A percentile compares a stretch with the other conserved stretches of the same genome.
Evolutionary conservation across 768 basidiomycete genomes (phyloP).

Genomic region (Solioccasus polychromus): DNA sequence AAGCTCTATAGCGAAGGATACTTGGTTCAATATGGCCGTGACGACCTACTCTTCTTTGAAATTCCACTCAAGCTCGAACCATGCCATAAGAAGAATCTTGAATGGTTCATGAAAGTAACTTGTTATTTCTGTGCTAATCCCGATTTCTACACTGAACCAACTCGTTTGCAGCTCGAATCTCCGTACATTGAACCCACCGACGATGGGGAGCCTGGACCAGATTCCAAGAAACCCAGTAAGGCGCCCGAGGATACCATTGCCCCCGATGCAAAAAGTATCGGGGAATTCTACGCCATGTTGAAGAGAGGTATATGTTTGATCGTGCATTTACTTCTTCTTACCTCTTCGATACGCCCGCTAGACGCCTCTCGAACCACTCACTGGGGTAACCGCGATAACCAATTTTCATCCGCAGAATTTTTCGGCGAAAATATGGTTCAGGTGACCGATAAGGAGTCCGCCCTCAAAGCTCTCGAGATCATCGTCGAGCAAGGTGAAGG

Average conservation of each 20-base stretch:
- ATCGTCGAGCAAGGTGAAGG: neutral
- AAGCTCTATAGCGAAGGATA: neutral
- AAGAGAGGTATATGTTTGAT: neutral
- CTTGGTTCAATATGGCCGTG: no score
- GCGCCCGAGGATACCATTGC: no score
- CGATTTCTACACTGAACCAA: neutral
- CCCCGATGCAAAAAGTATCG: no score
- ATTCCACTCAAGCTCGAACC: neutral
- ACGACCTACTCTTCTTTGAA: neutral
- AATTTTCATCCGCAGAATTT: neutral
- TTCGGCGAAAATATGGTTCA: neutral
- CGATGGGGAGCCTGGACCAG: neutral
- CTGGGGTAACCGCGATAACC: neutral
- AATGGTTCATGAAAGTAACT: neutral
- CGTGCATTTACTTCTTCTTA: no score
- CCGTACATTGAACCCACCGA: neutral
- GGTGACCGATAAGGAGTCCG: no score
- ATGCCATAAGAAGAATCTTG: neutral
- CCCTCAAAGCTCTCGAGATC: neutral
- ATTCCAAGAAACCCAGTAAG: no score
- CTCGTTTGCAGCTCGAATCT: neutral
- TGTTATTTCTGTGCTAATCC: no score
- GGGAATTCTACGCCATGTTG: neutral
- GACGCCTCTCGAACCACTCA: neutral
- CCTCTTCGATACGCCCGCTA: no score